Conservation (phyloP, 768 basidiomycete species). For the Sistotremastrum suecicum region DNA sequence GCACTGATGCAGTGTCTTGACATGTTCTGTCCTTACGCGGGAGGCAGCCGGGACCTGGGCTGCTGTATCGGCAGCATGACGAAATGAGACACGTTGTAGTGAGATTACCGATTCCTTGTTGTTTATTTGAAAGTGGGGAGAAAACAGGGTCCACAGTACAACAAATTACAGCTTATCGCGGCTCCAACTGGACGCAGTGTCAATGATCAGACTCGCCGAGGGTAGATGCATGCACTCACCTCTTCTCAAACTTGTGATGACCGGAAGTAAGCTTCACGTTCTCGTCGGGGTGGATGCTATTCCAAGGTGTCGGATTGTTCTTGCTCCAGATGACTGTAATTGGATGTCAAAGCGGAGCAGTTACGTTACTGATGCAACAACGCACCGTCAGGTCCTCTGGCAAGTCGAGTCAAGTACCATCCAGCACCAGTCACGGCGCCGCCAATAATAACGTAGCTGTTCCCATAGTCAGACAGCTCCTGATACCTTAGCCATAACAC, state of each 20-base stretch:
- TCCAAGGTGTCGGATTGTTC: constrained; percentile 82
- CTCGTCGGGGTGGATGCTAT: constrained; percentile 61
- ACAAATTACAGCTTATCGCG: constrained; percentile 51
- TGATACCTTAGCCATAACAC: no score
- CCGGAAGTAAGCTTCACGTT: constrained; percentile 56
- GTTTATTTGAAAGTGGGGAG: no score
- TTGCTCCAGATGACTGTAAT: constrained; percentile 45
- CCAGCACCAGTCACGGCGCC: constrained; percentile 36
- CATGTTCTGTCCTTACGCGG: no score
- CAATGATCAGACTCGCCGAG: constrained; percentile 3
- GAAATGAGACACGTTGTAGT: no score
- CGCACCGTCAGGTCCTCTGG: constrained; percentile 30
- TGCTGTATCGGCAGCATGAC: no score
- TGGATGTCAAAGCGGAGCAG: constrained; percentile 1
- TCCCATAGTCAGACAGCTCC: background rate
- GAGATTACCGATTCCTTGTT: no score
- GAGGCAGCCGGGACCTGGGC: no score
- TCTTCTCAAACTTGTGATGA: constrained; percentile 64
- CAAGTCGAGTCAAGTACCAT: constrained; percentile 57
- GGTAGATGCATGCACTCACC: constrained; percentile 27
- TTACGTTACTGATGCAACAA: background rate
- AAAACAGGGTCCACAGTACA: background rate
- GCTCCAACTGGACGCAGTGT: constrained; percentile 40
- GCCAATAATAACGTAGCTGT: constrained; percentile 36
- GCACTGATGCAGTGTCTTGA: no score